Evolutionary conservation across 805 yeast genomes (phyloP).

Genomic region (Candida qinlingensis): DNA sequence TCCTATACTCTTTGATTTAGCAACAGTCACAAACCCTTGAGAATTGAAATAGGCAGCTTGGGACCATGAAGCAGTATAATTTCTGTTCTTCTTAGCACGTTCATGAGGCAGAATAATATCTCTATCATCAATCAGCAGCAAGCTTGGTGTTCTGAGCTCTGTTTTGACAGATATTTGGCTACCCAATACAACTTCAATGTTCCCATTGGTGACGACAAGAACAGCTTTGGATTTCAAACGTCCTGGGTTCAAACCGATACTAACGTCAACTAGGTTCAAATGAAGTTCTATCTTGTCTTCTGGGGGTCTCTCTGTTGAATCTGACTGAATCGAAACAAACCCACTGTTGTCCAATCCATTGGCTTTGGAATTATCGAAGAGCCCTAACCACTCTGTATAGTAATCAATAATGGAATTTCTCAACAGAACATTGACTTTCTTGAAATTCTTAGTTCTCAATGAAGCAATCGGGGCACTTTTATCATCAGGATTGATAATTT

Average conservation of each 20-base stretch:
- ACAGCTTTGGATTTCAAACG: slow-evolving; percentile 49
- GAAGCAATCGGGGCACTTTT: slow-evolving; percentile 36
- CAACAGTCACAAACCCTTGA: slow-evolving; percentile 52
- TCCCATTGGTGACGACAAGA: slow-evolving; percentile 49
- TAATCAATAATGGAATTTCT: slow-evolving; percentile 49
- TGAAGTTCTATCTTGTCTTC: slow-evolving; percentile 12
- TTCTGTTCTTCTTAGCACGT: slow-evolving; percentile 23
- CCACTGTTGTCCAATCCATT: slow-evolving; percentile 5
- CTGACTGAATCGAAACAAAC: slow-evolving; percentile 2
- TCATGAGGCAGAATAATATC: slow-evolving; percentile 29
- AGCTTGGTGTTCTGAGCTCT: slow-evolving; percentile 29
- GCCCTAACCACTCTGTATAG: slow-evolving; percentile 51
- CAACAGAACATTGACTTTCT: slow-evolving; percentile 37
- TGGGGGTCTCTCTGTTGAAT: slow-evolving; percentile 1
- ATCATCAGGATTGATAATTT: slow-evolving; percentile 30
- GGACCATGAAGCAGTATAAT: slow-evolving; percentile 31
- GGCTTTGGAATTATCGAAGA: slow-evolving; percentile 30
- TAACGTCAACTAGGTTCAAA: slow-evolving; percentile 40
- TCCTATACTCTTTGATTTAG: slow-evolving; percentile 33
- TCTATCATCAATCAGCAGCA: slow-evolving; percentile 57
- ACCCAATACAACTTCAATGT: slow-evolving; percentile 40
- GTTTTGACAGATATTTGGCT: slow-evolving; percentile 31
- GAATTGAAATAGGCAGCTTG: slow-evolving; percentile 35
- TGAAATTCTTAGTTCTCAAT: slow-evolving; percentile 30
- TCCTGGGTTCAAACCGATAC: slow-evolving; percentile 61